phyloP scores from a whole-genome alignment of 352 stramenopile species.

The Aphanomyces euteiches region DNA sequence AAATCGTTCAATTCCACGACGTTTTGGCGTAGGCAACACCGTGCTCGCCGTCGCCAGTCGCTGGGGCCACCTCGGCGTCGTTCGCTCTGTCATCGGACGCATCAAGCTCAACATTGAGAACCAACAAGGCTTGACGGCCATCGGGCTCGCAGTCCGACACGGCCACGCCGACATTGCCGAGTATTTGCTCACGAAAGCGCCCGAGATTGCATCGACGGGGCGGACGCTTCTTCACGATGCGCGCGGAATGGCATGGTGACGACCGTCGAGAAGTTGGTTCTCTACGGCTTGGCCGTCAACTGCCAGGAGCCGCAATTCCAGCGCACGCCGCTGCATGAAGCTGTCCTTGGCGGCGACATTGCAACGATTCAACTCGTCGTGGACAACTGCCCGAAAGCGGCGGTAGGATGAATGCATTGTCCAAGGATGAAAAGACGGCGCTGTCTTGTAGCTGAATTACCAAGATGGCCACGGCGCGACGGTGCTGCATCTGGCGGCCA shows the following conservation, averaged over 20 bases:
- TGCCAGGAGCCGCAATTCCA: constrained; percentile 30
- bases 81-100: constrained; percentile 35
- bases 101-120: constrained; percentile 42
- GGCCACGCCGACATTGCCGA: constrained; percentile 50
- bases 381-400: background rate
- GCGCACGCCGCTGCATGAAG: constrained; percentile 49
- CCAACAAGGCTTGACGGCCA: constrained; percentile 39
- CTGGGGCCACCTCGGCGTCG: constrained; percentile 47
- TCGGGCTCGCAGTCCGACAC: constrained; percentile 48
- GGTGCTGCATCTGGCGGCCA: constrained; percentile 49
- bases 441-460: constrained; percentile 36
- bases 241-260: constrained; percentile 19
- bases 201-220: constrained; percentile 34
- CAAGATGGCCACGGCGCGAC: constrained; percentile 60
- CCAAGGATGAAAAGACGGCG: background rate
- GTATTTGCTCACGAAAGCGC: constrained; percentile 56
- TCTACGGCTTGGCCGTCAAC: constrained; percentile 32
- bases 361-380: constrained; percentile 48
- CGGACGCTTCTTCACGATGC: constrained; percentile 21
- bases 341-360: constrained; percentile 43
- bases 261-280: constrained; percentile 23
- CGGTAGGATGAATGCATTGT: constrained; percentile 36
- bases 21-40: constrained; percentile 38
- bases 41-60: constrained; percentile 50
- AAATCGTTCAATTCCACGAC: background rate